Conservation (phyloP, 2,329 filamentous ascomycete genomes). For the Cordyceps cicadae region DNA sequence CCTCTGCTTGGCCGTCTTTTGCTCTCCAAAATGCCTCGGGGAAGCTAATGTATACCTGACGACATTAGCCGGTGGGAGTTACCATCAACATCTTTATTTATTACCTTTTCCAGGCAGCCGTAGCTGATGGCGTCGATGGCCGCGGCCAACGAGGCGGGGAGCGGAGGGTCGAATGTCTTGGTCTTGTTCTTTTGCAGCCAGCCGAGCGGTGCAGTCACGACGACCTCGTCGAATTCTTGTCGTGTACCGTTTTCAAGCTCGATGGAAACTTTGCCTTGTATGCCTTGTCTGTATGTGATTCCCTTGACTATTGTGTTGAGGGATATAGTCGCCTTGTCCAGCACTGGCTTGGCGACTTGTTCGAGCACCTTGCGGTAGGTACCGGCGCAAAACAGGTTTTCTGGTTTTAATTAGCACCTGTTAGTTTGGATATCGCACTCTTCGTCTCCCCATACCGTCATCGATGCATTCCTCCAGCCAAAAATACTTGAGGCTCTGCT, state of each 20-base stretch:
- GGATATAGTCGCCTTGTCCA: constrained; percentile 46
- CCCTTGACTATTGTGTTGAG: constrained; percentile 39
- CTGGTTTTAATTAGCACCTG: constrained; percentile 24
- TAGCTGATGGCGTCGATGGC: constrained; percentile 61
- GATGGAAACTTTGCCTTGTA: constrained; percentile 32
- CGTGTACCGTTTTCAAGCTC: constrained; percentile 35
- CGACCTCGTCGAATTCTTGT: constrained; percentile 56
- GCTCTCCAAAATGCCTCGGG: constrained; percentile 64
- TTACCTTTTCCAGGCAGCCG: constrained; percentile 62
- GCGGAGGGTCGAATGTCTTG: constrained; percentile 48
- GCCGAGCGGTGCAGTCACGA: constrained; percentile 60
- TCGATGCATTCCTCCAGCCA: constrained; percentile 74
- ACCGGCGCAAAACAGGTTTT: constrained; percentile 52
- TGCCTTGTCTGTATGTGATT: constrained; percentile 27
- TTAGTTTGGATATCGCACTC: background rate
- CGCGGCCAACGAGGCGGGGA: constrained; percentile 48
- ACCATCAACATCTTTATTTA: background rate
- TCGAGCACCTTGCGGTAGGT: constrained; percentile 53
- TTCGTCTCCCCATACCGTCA: constrained; percentile 37
- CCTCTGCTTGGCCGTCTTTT: constrained; percentile 30
- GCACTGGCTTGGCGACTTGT: constrained; percentile 48
- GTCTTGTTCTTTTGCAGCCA: constrained; percentile 54
- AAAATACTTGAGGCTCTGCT: constrained; percentile 66
- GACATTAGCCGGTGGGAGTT: background rate
- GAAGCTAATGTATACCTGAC: constrained; percentile 57